Evolutionary conservation across 2,329 filamentous ascomycete genomes (phyloP).

Genomic region (Diplodia corticola): DNA sequence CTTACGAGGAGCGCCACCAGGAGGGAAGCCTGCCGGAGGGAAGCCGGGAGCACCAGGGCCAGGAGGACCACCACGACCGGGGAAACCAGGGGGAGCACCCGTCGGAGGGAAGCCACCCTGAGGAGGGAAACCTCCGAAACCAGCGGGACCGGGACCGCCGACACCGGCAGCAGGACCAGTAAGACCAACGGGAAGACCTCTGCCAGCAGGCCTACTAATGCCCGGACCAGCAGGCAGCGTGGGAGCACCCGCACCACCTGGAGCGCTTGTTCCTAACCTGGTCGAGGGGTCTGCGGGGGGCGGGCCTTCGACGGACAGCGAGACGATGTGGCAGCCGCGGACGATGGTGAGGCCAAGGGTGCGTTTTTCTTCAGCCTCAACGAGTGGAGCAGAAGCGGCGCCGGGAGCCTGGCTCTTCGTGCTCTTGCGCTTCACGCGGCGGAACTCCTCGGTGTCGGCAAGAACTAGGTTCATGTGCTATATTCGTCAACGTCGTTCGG

Average conservation of each 20-base stretch:
- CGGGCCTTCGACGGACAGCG: conserved; percentile 90
- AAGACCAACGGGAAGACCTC: conserved; percentile 79
- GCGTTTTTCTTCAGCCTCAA: conserved; percentile 94
- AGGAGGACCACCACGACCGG: conserved; percentile 37
- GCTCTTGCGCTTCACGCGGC: conserved; percentile 82
- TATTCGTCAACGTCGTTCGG: neutral
- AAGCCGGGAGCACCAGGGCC: conserved; percentile 33
- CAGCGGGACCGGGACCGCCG: conserved; percentile 70
- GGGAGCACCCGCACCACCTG: conserved; percentile 64
- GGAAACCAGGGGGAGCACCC: conserved; percentile 32
- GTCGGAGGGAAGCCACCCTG: conserved; percentile 55
- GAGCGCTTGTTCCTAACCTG: conserved; percentile 75
- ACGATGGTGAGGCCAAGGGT: conserved; percentile 95
- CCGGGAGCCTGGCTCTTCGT: conserved; percentile 69
- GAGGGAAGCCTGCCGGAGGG: conserved; percentile 27
- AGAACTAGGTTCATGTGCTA: conserved; percentile 99
- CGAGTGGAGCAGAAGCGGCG: conserved; percentile 61
- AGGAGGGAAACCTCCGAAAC: conserved; percentile 53
- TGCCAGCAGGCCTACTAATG: conserved; percentile 85
- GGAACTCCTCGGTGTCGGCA: conserved; percentile 97
- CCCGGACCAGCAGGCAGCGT: conserved; percentile 77
- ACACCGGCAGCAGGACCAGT: conserved; percentile 88
- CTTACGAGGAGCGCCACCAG: conserved; percentile 42
- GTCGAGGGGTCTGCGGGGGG: conserved; percentile 91
- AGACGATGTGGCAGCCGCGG: conserved; percentile 91